Percentiles rank a stretch among this genome's conserved stretches.
These are phyloP conservation scores for Recurvomyces mirabilis DNA, from an alignment of 495 filamentous ascomycete genomes.

Conservation along the genomic window DNA sequence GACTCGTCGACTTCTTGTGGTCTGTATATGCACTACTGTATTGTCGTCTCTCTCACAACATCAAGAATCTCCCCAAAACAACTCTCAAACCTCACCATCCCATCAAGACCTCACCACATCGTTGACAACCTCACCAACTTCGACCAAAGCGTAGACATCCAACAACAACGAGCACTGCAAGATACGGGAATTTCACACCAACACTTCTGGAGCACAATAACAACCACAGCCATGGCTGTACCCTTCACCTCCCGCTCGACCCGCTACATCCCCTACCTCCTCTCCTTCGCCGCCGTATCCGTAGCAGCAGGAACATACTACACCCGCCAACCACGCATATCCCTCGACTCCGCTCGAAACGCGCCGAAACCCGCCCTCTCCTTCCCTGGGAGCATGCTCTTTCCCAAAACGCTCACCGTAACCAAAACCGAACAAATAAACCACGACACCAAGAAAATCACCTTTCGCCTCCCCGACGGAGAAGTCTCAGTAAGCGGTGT, in stretches of 20 bases:
- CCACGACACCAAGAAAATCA: conserved; percentile 20
- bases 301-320: not conserved
- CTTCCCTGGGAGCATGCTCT: conserved; percentile 16
- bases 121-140: no score
- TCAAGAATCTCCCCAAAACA: no score
- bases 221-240: conserved; percentile 1
- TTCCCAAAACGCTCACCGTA: conserved; percentile 13
- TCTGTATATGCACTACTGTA: no score
- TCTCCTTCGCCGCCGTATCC: not conserved
- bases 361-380: conserved; percentile 7
- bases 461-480: conserved; percentile 17
- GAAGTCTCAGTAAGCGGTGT: conserved; percentile 13
- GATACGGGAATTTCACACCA: no score
- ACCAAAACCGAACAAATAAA: conserved; percentile 16
- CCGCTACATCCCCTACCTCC: conserved; percentile 1
- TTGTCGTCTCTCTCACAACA: no score
- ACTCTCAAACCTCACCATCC: no score
- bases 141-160: no score
- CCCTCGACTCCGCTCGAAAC: conserved; percentile 16
- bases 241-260: not conserved
- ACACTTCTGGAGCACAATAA: no score
- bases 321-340: not conserved
- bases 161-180: no score
- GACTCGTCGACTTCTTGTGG: no score
- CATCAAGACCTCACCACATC: no score